Evolutionary conservation across 2,329 filamentous ascomycete species (phyloP).

Genomic region (Bretziella fagacearum): DNA sequence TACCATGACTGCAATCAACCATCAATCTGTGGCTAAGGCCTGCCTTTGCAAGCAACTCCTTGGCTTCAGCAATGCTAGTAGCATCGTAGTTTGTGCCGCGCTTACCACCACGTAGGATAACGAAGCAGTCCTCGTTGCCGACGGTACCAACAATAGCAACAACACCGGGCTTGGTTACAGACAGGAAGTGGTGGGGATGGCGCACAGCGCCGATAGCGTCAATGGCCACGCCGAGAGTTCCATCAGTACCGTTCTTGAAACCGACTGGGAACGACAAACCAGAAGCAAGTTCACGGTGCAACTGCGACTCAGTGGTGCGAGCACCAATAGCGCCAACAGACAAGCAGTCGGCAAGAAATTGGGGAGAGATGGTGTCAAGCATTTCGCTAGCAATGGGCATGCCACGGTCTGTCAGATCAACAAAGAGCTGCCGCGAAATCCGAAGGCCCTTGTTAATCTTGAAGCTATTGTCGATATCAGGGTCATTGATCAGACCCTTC

Average conservation of each 20-base stretch:
- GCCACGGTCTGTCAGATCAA: conserved; percentile 76
- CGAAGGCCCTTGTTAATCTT: conserved; percentile 96
- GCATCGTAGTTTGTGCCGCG: conserved; percentile 90
- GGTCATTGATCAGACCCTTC: conserved; percentile 98
- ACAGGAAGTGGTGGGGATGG: conserved; percentile 91
- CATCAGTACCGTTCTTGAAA: conserved; percentile 99
- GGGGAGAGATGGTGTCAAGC: conserved; percentile 93
- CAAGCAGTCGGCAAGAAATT: conserved; percentile 85
- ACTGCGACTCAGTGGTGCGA: conserved; percentile 89
- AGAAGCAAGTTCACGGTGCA: conserved; percentile 85
- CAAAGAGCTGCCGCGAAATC: conserved; percentile 74
- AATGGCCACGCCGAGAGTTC: conserved; percentile 72
- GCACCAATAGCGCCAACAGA: conserved; percentile 88
- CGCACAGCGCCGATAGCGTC: conserved; percentile 88
- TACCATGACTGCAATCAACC: conserved; percentile 97
- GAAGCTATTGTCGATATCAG: conserved; percentile 95
- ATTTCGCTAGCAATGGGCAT: conserved; percentile 97
- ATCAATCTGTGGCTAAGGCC: conserved; percentile 65
- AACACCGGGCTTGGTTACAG: conserved; percentile 89
- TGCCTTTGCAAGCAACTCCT: conserved; percentile 59
- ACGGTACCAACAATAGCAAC: conserved; percentile 88
- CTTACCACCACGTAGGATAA: conserved; percentile 82
- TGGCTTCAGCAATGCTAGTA: conserved; percentile 66
- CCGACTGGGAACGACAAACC: conserved; percentile 94
- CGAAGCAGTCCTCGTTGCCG: conserved; percentile 94